Evolutionary conservation across 768 basidiomycete species (phyloP).

Genomic region (Phylloporus sp.): DNA sequence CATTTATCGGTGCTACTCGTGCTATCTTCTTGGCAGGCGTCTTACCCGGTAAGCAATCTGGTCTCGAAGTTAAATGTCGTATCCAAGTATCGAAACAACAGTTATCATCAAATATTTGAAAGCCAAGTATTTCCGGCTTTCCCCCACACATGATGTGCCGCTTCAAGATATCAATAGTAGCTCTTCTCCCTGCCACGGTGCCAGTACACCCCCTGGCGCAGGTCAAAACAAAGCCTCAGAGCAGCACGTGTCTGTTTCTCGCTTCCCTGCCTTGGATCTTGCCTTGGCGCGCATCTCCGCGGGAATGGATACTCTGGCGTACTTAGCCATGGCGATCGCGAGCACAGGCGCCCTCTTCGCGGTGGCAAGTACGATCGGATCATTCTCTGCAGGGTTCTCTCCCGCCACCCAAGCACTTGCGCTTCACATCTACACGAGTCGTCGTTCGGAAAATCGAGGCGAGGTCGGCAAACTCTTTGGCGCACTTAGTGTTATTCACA

Average conservation of each 20-base stretch:
- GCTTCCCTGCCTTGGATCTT: constrained; percentile 63
- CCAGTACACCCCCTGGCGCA: constrained; percentile 1
- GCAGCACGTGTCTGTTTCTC: constrained; percentile 13
- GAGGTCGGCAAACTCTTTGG: constrained; percentile 81
- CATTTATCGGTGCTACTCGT: constrained; percentile 46
- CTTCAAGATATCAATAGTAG: neutral
- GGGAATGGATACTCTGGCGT: constrained; percentile 41
- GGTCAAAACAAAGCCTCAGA: constrained; percentile 4
- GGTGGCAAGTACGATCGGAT: constrained; percentile 40
- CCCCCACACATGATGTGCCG: constrained; percentile 13
- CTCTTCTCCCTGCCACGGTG: neutral
- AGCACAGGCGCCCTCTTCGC: constrained; percentile 48
- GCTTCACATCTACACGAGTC: constrained; percentile 53
- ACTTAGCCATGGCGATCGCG: constrained; percentile 45
- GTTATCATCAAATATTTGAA: constrained; percentile 54
- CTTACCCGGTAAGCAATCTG: constrained; percentile 51
- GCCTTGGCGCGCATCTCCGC: constrained; percentile 58
- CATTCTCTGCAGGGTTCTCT: constrained; percentile 57
- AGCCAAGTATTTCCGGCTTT: constrained; percentile 29
- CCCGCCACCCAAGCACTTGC: constrained; percentile 72
- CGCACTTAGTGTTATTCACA: constrained; percentile 68
- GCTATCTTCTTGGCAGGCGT: constrained; percentile 52
- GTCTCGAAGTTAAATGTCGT: neutral
- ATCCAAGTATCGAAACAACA: constrained; percentile 24
- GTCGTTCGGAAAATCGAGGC: constrained; percentile 38